These are phyloP conservation scores for Fusarium tupiense DNA, from an alignment of 2,329 filamentous ascomycete genomes.

Conservation along the genomic window DNA sequence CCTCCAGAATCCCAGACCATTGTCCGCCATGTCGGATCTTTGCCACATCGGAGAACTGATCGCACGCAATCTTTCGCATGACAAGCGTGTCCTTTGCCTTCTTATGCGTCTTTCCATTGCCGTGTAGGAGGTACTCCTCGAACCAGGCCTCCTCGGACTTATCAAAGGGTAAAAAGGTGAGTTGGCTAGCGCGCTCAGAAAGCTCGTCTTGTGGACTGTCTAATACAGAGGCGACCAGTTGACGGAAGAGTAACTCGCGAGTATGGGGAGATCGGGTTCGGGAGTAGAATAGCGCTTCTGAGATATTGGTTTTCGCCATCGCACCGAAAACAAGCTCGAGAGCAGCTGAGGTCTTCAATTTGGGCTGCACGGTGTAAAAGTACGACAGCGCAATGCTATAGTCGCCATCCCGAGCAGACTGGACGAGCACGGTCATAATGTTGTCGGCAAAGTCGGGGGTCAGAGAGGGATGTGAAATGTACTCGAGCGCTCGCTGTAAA, in stretches of 20 bases:
- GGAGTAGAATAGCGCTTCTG: constrained; percentile 79
- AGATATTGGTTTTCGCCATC: constrained; percentile 72
- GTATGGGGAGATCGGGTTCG: constrained; percentile 70
- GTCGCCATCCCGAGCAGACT: constrained; percentile 67
- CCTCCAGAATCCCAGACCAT: constrained; percentile 62
- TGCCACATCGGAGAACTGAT: constrained; percentile 62
- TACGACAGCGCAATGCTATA: constrained; percentile 77
- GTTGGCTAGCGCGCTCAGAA: constrained; percentile 70
- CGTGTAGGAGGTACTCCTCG: constrained; percentile 71
- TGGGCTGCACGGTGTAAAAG: constrained; percentile 79
- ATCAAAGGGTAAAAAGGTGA: constrained; percentile 79
- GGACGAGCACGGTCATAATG: constrained; percentile 76
- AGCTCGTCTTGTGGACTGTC: constrained; percentile 52
- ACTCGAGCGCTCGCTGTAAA: constrained; percentile 71
- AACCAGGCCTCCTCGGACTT: constrained; percentile 78
- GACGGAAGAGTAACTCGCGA: constrained; percentile 72
- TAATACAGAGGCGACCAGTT: constrained; percentile 69
- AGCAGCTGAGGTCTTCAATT: constrained; percentile 70
- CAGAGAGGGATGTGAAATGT: constrained; percentile 81
- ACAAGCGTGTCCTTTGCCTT: constrained; percentile 78
- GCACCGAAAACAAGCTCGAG: constrained; percentile 75
- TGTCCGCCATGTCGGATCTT: constrained; percentile 56
- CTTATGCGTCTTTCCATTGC: constrained; percentile 71
- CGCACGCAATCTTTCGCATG: constrained; percentile 76
- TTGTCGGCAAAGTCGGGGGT: constrained; percentile 86